Conservation (phyloP, 2,329 filamentous ascomycete species). For the Botrytis aclada region DNA sequence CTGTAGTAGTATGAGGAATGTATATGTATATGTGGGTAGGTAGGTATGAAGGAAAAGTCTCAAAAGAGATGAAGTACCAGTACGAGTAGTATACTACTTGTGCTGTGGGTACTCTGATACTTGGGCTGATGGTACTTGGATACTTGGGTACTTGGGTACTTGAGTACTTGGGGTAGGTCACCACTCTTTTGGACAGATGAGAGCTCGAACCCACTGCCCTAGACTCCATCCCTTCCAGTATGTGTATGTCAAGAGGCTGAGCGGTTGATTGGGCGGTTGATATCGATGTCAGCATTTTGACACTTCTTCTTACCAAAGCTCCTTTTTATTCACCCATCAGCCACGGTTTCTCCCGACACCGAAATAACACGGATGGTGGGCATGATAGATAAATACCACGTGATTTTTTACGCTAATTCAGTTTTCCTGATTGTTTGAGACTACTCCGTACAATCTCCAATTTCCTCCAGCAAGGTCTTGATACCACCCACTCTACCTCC, state of each 20-base stretch:
- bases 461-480: slow-evolving; percentile 29
- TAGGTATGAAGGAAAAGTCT: slow-evolving; percentile 1
- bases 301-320: neutral
- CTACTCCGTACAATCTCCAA: slow-evolving; percentile 18
- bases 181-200: neutral
- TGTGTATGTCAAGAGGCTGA: neutral
- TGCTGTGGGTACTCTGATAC: neutral
- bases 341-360: slow-evolving; percentile 18
- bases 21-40: neutral
- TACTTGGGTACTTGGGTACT: neutral
- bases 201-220: neutral
- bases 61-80: neutral
- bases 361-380: slow-evolving; percentile 7
- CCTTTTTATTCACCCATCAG: neutral
- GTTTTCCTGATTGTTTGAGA: slow-evolving; percentile 17
- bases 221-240: neutral
- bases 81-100: neutral
- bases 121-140: neutral
- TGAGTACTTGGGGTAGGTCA: neutral
- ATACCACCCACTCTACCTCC: slow-evolving; percentile 32
- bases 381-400: neutral
- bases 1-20: neutral
- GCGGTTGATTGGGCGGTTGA: neutral
- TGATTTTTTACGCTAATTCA: slow-evolving; percentile 18
- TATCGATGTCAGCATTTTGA: neutral